phyloP scores from a whole-genome alignment of 2,329 filamentous ascomycete genomes.

The Clonostachys byssicola region DNA sequence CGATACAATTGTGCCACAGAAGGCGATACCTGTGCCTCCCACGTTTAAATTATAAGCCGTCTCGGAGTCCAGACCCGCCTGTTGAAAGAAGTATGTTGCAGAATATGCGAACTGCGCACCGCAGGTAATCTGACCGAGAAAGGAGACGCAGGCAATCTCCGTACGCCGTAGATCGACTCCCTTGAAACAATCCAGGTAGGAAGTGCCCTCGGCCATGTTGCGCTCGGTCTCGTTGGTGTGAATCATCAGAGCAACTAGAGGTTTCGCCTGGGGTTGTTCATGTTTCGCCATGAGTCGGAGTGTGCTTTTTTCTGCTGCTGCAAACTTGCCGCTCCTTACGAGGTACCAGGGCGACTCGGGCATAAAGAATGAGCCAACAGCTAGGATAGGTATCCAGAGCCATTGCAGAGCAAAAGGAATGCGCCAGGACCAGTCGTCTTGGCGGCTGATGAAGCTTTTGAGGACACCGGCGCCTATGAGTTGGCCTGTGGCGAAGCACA shows the following conservation, averaged over 20 bases:
- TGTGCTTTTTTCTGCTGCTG: conserved; percentile 26
- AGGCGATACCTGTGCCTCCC: conserved; percentile 30
- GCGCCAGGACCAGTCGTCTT: conserved; percentile 32
- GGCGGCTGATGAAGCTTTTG: conserved; percentile 22
- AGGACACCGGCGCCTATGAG: conserved; percentile 31
- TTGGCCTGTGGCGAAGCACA: conserved; percentile 26
- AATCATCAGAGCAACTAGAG: conserved; percentile 38
- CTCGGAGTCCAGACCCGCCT: conserved; percentile 21
- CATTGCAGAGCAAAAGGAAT: conserved; percentile 38
- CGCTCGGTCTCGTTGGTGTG: conserved; percentile 43
- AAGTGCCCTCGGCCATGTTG: conserved; percentile 7
- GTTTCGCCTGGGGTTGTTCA: conserved; percentile 15
- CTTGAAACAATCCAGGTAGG: conserved; percentile 42
- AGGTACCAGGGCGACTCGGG: conserved; percentile 40
- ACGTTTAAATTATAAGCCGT: conserved; percentile 29
- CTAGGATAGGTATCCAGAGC: conserved; percentile 32
- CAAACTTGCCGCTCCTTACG: conserved; percentile 25
- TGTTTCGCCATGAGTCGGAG: conserved; percentile 38
- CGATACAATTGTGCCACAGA: conserved; percentile 35
- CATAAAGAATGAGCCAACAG: conserved; percentile 26
- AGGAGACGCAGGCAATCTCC: conserved; percentile 38
- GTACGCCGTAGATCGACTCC: conserved; percentile 38
- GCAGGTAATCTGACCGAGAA: conserved; percentile 32
- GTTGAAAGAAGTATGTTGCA: conserved; percentile 31
- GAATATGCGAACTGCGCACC: conserved; percentile 30